phyloP scores from a whole-genome alignment of 2,329 filamentous ascomycete genomes.

The Sporothrix pseudoabietina region DNA sequence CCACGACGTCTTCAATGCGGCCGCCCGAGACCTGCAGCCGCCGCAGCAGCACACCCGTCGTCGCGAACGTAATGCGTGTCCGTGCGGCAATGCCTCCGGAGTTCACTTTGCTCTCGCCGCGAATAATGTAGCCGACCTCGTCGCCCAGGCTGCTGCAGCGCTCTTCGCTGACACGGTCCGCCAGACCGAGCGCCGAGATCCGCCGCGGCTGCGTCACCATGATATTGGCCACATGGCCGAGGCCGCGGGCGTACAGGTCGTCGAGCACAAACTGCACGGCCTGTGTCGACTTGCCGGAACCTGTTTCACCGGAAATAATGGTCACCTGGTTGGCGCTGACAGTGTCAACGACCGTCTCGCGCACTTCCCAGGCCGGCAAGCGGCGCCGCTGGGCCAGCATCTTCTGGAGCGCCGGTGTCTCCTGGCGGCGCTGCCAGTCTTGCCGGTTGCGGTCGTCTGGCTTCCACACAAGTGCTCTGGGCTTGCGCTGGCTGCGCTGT shows the following conservation, averaged over 20 bases:
- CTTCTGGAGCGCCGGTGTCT: constrained; percentile 64
- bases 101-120: constrained; percentile 78
- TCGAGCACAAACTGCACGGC: constrained; percentile 95
- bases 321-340: constrained; percentile 82
- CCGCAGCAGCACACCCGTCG: constrained; percentile 87
- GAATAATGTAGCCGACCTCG: constrained; percentile 89
- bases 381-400: constrained; percentile 74
- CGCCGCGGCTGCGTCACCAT: constrained; percentile 93
- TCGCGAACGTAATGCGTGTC: constrained; percentile 94
- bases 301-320: constrained; percentile 95
- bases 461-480: constrained; percentile 65
- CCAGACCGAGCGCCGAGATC: constrained; percentile 90
- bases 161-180: constrained; percentile 92
- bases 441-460: constrained; percentile 62
- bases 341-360: constrained; percentile 72
- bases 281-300: constrained; percentile 95
- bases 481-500: constrained; percentile 49
- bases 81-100: constrained; percentile 45
- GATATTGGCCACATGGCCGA: constrained; percentile 81
- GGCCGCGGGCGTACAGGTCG: constrained; percentile 74
- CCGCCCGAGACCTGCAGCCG: constrained; percentile 89
- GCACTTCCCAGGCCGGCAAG: constrained; percentile 85
- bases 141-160: constrained; percentile 71
- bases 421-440: constrained; percentile 71
- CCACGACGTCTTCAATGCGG: constrained; percentile 74